These are phyloP conservation scores for Fusarium gaditjirri DNA, from an alignment of 2,329 filamentous ascomycete genomes.

Conservation along the genomic window DNA sequence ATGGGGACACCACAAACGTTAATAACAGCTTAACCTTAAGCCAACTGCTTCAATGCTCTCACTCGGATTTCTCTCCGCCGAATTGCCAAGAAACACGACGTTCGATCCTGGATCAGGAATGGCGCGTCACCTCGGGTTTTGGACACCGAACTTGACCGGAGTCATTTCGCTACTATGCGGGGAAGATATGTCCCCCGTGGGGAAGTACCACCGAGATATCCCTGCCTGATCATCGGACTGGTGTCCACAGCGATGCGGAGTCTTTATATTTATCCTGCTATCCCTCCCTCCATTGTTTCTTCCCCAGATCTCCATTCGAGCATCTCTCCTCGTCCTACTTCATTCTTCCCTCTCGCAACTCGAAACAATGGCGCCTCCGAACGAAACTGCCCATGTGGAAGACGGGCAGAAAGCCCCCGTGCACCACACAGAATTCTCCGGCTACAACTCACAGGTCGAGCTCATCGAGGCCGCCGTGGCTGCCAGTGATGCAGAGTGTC, in stretches of 20 bases:
- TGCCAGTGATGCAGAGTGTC: conserved; percentile 44
- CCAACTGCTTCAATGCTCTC: not conserved
- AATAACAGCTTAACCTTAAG: conserved; percentile 16
- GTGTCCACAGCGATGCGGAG: conserved; percentile 14
- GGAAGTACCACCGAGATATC: conserved; percentile 29
- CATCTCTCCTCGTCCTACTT: conserved; percentile 6
- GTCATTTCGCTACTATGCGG: conserved; percentile 17
- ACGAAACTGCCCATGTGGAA: conserved; percentile 26
- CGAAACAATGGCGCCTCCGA: conserved; percentile 20
- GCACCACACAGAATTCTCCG: conserved; percentile 41
- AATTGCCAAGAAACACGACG: not conserved
- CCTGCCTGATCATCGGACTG: conserved; percentile 3
- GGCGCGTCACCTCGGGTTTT: conserved; percentile 7
- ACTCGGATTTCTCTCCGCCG: conserved; percentile 3
- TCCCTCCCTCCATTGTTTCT: not conserved
- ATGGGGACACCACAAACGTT: conserved; percentile 7
- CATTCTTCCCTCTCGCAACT: not conserved
- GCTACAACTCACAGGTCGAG: conserved; percentile 41
- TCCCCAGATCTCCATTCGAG: conserved; percentile 29
- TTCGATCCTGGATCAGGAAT: not conserved
- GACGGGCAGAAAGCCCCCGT: conserved; percentile 21
- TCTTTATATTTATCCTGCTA: conserved; percentile 17
- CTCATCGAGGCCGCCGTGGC: conserved; percentile 50
- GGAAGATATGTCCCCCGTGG: conserved; percentile 25
- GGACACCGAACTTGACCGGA: not conserved